These are phyloP conservation scores for Gossypium turneri DNA, from an alignment of 345 rosid species.

Conservation along the genomic window DNA sequence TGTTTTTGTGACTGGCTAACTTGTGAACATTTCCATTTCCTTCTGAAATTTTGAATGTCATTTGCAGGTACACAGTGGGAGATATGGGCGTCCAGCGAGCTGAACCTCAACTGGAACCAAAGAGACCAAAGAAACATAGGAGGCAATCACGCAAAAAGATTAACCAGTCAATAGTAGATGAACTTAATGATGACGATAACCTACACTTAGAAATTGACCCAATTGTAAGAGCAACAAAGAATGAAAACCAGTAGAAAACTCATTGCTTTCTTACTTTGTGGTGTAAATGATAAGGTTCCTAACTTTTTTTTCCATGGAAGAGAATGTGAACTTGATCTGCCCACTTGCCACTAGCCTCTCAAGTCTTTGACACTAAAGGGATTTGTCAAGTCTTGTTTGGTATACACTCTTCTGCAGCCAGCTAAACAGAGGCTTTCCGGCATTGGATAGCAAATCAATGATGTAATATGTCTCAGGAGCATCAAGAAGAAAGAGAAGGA, in stretches of 20 bases:
- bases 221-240: constrained; percentile 39
- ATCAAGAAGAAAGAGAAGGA: not conserved
- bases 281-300: constrained; percentile 18
- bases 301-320: not conserved
- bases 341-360: not conserved
- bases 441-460: not conserved
- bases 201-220: constrained; percentile 55
- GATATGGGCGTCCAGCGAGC: constrained; percentile 71
- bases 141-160: constrained; percentile 68
- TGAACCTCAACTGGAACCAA: constrained; percentile 64
- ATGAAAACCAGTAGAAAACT: constrained; percentile 32
- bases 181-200: constrained; percentile 46
- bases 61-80: constrained; percentile 64
- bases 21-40: not conserved
- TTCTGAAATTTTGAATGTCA: not conserved
- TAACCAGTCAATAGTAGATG: constrained; percentile 58
- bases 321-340: not conserved
- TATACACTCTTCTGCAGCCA: not conserved
- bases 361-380: not conserved
- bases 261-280: not conserved
- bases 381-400: not conserved
- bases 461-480: not conserved
- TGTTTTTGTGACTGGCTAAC: not conserved
- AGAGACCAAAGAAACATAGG: constrained; percentile 82
- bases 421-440: not conserved